phyloP scores from a whole-genome alignment of 108 stramenopile genomes.

The Mediolabrus comicus region DNA sequence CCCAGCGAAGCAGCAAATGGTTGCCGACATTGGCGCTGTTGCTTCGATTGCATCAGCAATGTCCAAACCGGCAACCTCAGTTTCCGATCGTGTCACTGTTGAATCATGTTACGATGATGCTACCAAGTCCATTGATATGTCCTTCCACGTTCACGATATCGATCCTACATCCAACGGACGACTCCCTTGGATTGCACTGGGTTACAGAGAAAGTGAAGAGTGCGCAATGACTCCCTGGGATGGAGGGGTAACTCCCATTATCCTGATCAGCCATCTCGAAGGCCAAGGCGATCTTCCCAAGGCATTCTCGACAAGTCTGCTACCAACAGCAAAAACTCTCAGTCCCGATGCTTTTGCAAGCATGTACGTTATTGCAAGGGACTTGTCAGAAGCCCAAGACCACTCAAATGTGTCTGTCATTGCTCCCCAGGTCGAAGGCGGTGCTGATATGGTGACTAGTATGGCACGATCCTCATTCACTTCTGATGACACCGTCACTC shows the following conservation, averaged over 20 bases:
- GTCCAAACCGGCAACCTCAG: conserved; percentile 18
- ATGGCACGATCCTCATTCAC: conserved; percentile 4
- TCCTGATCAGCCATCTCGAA: conserved; percentile 23
- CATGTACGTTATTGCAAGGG: conserved; percentile 30
- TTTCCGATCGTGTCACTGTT: conserved; percentile 32
- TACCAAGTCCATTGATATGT: conserved; percentile 31
- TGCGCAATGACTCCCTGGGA: conserved; percentile 47
- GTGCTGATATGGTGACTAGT: conserved; percentile 5
- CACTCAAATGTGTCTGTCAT: conserved; percentile 19
- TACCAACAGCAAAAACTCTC: conserved; percentile 22
- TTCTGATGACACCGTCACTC: conserved; percentile 16
- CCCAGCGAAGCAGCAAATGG: conserved; percentile 12
- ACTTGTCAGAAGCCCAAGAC: conserved; percentile 19
- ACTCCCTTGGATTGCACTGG: conserved; percentile 47
- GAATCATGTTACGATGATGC: conserved; percentile 48
- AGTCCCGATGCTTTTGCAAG: conserved; percentile 3
- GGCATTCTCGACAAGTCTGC: conserved; percentile 18
- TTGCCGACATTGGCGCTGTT: conserved; percentile 1
- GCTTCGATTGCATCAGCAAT: not conserved
- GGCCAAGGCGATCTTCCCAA: conserved; percentile 1
- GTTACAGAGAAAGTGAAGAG: conserved; percentile 24
- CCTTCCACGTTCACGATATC: conserved; percentile 29
- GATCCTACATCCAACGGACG: conserved; percentile 14
- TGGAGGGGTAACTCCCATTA: conserved; percentile 30
- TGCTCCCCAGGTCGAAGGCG: conserved; percentile 7